These are phyloP conservation scores for Gossypium bickii DNA, from an alignment of 345 rosid species.

Conservation along the genomic window DNA sequence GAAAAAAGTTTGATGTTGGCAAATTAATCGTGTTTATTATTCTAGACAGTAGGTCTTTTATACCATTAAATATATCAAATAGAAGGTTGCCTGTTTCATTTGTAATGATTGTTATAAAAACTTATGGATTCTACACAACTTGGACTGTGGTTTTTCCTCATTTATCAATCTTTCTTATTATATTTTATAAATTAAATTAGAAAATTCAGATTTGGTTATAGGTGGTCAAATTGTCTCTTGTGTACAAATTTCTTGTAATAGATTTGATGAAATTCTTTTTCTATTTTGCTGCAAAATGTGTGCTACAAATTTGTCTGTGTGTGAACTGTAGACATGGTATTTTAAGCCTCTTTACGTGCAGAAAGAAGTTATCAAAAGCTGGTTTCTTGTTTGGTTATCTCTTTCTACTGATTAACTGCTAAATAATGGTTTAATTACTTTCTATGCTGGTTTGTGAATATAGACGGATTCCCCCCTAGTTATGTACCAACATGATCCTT, in stretches of 20 bases:
- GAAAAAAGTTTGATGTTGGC: neutral
- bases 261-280: neutral
- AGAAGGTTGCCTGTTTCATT: neutral
- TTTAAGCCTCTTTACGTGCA: neutral
- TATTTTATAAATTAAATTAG: neutral
- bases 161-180: neutral
- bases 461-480: neutral
- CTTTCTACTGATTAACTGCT: neutral
- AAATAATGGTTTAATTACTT: neutral
- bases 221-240: neutral
- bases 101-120: neutral
- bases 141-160: neutral
- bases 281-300: conserved; percentile 4
- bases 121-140: neutral
- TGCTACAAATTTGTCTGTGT: neutral
- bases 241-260: neutral
- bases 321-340: neutral
- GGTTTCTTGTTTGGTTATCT: neutral
- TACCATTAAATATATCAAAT: neutral
- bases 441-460: neutral
- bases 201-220: neutral
- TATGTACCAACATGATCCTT: neutral
- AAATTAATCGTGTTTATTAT: neutral
- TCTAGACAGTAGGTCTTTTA: neutral
- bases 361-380: neutral